Percentiles rank a stretch among this genome's conserved stretches.
Conservation (phyloP, 2,329 filamentous ascomycete genomes). For the Huntiella abstrusa region DNA sequence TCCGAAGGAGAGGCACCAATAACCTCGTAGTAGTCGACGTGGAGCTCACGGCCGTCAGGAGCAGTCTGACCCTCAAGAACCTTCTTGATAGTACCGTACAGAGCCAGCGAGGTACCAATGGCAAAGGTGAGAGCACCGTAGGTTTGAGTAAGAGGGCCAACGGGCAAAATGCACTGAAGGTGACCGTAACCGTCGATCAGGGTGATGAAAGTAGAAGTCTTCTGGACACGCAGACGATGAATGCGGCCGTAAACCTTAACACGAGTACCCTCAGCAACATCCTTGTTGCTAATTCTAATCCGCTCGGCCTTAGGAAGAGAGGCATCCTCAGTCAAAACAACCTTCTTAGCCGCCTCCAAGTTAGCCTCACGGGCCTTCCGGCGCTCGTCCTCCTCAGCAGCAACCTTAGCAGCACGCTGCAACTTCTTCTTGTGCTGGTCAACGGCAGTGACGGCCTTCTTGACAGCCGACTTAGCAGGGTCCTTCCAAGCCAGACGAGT, state of each 20-base stretch:
- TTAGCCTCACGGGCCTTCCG: slow-evolving; percentile 47
- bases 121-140: slow-evolving; percentile 77
- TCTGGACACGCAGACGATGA: slow-evolving; percentile 63
- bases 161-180: slow-evolving; percentile 64
- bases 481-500: slow-evolving; percentile 58
- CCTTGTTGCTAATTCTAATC: slow-evolving; percentile 58
- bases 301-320: slow-evolving; percentile 54
- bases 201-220: slow-evolving; percentile 73
- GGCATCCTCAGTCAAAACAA: slow-evolving; percentile 47
- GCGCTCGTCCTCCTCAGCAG: slow-evolving; percentile 53
- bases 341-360: slow-evolving; percentile 60
- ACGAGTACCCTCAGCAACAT: slow-evolving; percentile 48
- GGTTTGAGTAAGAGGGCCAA: slow-evolving; percentile 68
- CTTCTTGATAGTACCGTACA: slow-evolving; percentile 67
- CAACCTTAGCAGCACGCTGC: slow-evolving; percentile 54
- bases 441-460: slow-evolving; percentile 61
- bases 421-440: slow-evolving; percentile 72
- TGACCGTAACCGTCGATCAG: slow-evolving; percentile 60
- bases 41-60: slow-evolving; percentile 69
- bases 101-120: slow-evolving; percentile 68
- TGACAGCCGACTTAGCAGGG: slow-evolving; percentile 64
- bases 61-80: slow-evolving; percentile 63
- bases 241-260: slow-evolving; percentile 70
- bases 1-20: slow-evolving; percentile 65
- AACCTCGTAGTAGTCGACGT: slow-evolving; percentile 75